A percentile compares a stretch with the other conserved stretches of the same genome.
phyloP scores from a whole-genome alignment of 306 rosid genomes.

The Casuarina glauca region DNA sequence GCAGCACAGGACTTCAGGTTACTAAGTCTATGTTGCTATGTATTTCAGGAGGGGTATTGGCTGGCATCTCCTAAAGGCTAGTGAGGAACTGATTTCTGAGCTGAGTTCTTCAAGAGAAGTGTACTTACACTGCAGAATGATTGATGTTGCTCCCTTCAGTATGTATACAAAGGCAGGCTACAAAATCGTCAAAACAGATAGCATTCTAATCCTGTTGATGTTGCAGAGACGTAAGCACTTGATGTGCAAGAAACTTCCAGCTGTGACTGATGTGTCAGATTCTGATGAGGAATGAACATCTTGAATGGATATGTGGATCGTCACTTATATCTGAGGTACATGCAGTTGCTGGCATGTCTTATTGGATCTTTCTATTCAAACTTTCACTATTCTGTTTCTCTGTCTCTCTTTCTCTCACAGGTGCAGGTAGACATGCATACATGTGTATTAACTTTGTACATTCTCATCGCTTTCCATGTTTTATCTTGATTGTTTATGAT shows the following conservation, averaged over 20 bases:
- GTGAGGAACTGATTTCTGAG: constrained; percentile 78
- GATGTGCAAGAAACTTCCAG: constrained; percentile 81
- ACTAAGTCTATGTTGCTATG: constrained; percentile 26
- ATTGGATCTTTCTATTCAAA: not conserved
- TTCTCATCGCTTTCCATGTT: not conserved
- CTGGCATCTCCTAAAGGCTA: constrained; percentile 92
- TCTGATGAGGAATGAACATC: constrained; percentile 38
- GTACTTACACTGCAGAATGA: constrained; percentile 89
- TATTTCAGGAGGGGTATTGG: constrained; percentile 87
- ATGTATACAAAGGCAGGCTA: constrained; percentile 88
- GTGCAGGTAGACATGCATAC: not conserved
- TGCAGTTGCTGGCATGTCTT: constrained; percentile 21
- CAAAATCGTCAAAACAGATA: constrained; percentile 66
- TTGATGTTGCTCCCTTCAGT: constrained; percentile 77
- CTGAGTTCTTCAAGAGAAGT: constrained; percentile 70
- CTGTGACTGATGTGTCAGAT: constrained; percentile 35
- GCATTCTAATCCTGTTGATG: constrained; percentile 59
- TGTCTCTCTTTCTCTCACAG: not conserved
- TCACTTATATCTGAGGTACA: constrained; percentile 37
- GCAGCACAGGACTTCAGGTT: not conserved
- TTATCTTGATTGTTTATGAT: not conserved
- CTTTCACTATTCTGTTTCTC: not conserved
- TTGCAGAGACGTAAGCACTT: constrained; percentile 94
- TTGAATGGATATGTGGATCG: constrained; percentile 20
- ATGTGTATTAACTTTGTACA: not conserved